Evolutionary conservation across 2,329 filamentous ascomycete species (phyloP), one percentile per base, ranked within the genome.

Genomic region (Cladophialophora yegresii): DNA sequence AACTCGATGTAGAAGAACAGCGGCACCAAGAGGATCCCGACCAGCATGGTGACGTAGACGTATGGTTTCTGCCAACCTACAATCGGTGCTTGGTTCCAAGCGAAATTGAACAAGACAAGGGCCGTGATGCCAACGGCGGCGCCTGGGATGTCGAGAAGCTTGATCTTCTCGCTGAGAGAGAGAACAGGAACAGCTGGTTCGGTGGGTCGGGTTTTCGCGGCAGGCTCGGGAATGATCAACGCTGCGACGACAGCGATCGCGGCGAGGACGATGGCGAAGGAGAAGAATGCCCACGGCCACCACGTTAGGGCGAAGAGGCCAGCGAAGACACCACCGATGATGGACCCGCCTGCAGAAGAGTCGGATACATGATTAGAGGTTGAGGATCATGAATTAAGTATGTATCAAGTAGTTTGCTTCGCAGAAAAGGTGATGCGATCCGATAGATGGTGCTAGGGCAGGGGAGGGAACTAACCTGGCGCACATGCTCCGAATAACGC

Each of bases 81-180:
- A 0, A 84, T 77, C 0, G 85, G 82, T 0, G 84, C 86, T 71
- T 89, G 86, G 64, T 87, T 89, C 85, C 85, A 89, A 0, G 86
- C 84, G 69, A 89, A 85, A 72, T 88, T 89, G 75, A 89, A 81
- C 20, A 90, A 77, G 0, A 88, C 78, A 26, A 90, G 76, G 0
- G 82, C 82, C 0, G 78, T 76, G 20, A 89, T 79, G 1, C 87
- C 86, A 0, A 77, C 72, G 5, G 73, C 64, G 2, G 77, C 76
- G 20, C 80, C 81, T 2, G 76, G 70, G 10, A 78, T 67, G 66
- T 83, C 81, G 6, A 82, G 71, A 32, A 77, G 73, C 23, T 71
- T 62, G 54, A 76, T 67, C 55, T 72, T 74, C 36, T 74, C 67
- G 22, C 33, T 59, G 36, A 66, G 16, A 7, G 36, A 43, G 10